Conservation (phyloP, 1,284 basidiomycete species). For the Neolentinus lepideus region DNA sequence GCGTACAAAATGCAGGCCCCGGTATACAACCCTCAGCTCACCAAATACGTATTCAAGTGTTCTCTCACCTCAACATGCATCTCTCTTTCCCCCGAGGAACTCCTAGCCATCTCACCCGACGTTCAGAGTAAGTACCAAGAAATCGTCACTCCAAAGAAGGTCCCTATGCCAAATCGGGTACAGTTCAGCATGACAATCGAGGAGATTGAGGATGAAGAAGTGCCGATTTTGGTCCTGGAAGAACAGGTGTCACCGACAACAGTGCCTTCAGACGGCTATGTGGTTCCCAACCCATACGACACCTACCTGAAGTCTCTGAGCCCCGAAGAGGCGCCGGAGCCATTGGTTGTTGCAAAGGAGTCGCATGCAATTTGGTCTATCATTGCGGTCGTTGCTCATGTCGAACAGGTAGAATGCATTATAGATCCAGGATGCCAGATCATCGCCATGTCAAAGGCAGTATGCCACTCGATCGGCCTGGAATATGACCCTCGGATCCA, state of each 20-base stretch:
- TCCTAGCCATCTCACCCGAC: not conserved
- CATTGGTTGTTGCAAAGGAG: not conserved
- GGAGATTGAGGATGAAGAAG: not conserved
- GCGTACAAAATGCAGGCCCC: too few species aligned
- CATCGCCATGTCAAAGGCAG: constrained; percentile 16
- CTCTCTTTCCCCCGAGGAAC: too few species aligned
- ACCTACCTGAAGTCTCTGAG: constrained; percentile 5
- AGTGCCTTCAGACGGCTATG: not conserved
- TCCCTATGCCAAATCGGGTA: not conserved
- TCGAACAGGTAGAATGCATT: constrained; percentile 14
- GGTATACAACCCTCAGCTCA: not conserved
- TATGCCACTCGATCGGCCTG: constrained; percentile 11
- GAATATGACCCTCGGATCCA: constrained; percentile 13
- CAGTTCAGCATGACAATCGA: not conserved
- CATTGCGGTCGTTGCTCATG: constrained; percentile 6
- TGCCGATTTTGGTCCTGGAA: not conserved
- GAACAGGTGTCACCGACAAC: not conserved
- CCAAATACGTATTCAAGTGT: not conserved
- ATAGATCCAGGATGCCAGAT: constrained; percentile 19
- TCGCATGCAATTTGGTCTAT: constrained; percentile 10
- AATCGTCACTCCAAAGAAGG: not conserved
- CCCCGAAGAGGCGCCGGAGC: not conserved
- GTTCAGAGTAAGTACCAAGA: not conserved
- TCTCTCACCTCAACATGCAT: not conserved
- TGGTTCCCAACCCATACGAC: not conserved